Base-by-base conservation (phyloP, 2,329 filamentous ascomycete species). In the Calcarisporium arbuscula region DNA sequence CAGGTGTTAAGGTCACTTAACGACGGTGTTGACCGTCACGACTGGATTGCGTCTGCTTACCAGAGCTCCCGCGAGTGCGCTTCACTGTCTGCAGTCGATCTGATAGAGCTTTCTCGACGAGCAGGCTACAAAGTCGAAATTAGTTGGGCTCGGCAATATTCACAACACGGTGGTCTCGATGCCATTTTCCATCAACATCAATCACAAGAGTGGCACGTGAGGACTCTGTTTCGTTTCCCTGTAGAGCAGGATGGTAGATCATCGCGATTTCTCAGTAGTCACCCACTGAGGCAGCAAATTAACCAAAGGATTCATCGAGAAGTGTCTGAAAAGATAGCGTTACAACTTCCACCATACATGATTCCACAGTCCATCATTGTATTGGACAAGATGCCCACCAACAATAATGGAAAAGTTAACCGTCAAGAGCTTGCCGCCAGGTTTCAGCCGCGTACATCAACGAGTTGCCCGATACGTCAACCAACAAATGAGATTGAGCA, bases 81-180 rank as follows among this genome's bases (percentile, higher is more conserved):
- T 4, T 45, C 41, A 1, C 38, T 43, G 2, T 44, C 42, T 2
- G 38, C 44, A 1, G 9, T 36, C 6, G 49, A 51, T 3, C 29
- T 54, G 6, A 38, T 35, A 1, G 31, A 45, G 4, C 20, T 59
- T 1, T 48, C 47, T 5, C 6, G 54, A 20, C 42, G 45, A 15
- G 47, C 57, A 11, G 67, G 67, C n/a, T 73, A 65, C 39, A 49
- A 61, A 18, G 67, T 71, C 16, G 62, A 71, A 15, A 43, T 60
- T 4, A 58, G 60, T 35, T 69, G 67, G 42, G 71, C 69, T 0
- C 51, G 58, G 12, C 65, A 65, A 26, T 16, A 36, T 15, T 41
- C 43, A 6, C 51, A 49, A n/a, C 35, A 30, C 1, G 53, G 53
- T 11, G 49, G 42, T 1, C 15, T 56, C 0, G 53, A 56, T 19